Conservation (phyloP, 2,329 filamentous ascomycete species). For the Blastomyces emzantsi region DNA sequence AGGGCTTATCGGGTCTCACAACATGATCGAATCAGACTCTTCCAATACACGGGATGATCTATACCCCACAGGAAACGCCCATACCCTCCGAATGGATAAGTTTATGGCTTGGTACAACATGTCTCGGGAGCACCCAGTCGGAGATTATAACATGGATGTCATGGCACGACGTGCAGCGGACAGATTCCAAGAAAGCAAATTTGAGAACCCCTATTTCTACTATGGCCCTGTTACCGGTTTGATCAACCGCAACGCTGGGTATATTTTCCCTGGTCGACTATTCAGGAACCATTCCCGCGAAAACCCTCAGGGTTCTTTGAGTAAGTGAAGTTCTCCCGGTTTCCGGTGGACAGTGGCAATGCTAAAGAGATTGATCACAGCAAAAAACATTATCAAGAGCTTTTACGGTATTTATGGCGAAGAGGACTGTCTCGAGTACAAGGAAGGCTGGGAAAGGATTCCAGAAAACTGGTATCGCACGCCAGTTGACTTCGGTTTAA, state of each 20-base stretch:
- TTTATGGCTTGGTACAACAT: slow-evolving; percentile 43
- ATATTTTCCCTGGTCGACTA: slow-evolving; percentile 37
- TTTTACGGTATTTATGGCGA: slow-evolving; percentile 42
- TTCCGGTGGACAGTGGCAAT: background rate
- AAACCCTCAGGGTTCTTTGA: slow-evolving; percentile 31
- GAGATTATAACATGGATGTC: slow-evolving; percentile 36
- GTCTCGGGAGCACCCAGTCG: slow-evolving; percentile 20
- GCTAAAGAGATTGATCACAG: slow-evolving; percentile 19
- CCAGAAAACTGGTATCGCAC: slow-evolving; percentile 46
- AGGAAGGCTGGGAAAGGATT: slow-evolving; percentile 43
- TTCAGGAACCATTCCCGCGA: slow-evolving; percentile 39
- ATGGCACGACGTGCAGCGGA: slow-evolving; percentile 37
- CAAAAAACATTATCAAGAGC: slow-evolving; percentile 35
- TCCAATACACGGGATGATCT: slow-evolving; percentile 47
- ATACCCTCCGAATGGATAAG: slow-evolving; percentile 44
- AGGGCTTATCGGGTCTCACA: slow-evolving; percentile 46
- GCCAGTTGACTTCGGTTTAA: slow-evolving; percentile 40
- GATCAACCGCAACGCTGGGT: slow-evolving; percentile 42
- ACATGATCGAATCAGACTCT: slow-evolving; percentile 47
- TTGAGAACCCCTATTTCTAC: slow-evolving; percentile 47
- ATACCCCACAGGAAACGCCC: slow-evolving; percentile 44
- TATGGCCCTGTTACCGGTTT: slow-evolving; percentile 46
- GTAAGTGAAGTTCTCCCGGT: slow-evolving; percentile 21
- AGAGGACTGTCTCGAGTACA: slow-evolving; percentile 36
- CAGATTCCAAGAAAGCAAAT: slow-evolving; percentile 42